phyloP scores from a whole-genome alignment of 345 rosid genomes.

The Salix suchowensis region DNA sequence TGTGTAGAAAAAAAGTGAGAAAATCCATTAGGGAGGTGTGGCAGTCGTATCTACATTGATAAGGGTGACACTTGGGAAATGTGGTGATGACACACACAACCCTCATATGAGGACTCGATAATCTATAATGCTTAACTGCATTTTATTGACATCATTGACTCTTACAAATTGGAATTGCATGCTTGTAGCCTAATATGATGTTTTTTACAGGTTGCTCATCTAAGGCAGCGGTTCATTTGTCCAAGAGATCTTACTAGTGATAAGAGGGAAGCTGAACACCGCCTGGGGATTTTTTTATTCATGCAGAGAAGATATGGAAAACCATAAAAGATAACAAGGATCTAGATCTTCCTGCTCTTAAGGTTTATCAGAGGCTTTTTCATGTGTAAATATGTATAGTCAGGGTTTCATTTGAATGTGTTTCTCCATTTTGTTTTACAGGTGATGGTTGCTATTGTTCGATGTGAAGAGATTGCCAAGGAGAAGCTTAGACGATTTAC shows the following conservation, averaged over 20 bases:
- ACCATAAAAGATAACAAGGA: constrained; percentile 32
- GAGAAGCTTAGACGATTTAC: constrained; percentile 22
- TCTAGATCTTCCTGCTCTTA: constrained; percentile 35
- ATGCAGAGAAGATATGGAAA: constrained; percentile 33
- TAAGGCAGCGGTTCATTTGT: constrained; percentile 31
- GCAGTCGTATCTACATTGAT: neutral
- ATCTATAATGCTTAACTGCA: neutral
- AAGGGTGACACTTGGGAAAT: neutral
- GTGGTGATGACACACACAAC: neutral
- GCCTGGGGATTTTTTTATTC: constrained; percentile 30
- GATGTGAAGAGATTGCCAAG: constrained; percentile 36
- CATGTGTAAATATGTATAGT: neutral
- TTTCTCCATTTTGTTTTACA: constrained; percentile 7
- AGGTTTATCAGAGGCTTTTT: constrained; percentile 8
- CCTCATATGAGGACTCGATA: neutral
- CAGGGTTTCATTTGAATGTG: neutral
- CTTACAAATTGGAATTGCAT: neutral
- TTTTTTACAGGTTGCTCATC: constrained; percentile 28
- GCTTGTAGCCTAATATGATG: neutral
- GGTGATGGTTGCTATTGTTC: constrained; percentile 38
- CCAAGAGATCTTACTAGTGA: constrained; percentile 34
- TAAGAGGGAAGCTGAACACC: constrained; percentile 28
- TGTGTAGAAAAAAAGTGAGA: neutral
- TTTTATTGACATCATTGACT: neutral
- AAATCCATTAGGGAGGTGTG: neutral